Evolutionary conservation across 2,329 filamentous ascomycete genomes (phyloP).

Genomic region (Fusarium nygamai): DNA sequence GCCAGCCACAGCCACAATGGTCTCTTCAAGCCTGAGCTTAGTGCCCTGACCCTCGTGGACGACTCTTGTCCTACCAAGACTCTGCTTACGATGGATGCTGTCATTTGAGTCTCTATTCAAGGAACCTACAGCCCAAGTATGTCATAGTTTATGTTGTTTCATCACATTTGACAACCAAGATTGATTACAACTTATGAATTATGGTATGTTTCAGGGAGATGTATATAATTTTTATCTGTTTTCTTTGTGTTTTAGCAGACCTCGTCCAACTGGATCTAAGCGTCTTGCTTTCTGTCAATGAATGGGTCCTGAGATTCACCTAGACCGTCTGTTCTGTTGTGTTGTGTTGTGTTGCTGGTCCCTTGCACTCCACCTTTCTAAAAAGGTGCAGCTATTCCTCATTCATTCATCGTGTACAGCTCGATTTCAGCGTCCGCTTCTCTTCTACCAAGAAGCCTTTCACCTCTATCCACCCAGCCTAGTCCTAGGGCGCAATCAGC

Average conservation of each 20-base stretch:
- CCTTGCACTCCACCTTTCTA: conserved; percentile 16
- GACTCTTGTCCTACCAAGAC: neutral
- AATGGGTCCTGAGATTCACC: conserved; percentile 8
- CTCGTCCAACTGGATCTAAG: conserved; percentile 17
- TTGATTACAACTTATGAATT: conserved; percentile 2
- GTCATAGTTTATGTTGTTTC: neutral
- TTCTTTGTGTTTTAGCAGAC: conserved; percentile 6
- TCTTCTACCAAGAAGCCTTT: conserved; percentile 18
- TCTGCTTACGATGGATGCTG: conserved; percentile 8
- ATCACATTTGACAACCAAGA: neutral
- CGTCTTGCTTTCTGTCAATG: conserved; percentile 12
- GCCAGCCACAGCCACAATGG: conserved; percentile 6
- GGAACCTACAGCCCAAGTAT: neutral
- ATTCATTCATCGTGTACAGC: conserved; percentile 25
- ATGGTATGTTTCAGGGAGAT: neutral
- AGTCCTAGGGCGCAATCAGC: conserved; percentile 26
- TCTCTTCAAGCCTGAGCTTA: neutral
- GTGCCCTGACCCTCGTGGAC: neutral
- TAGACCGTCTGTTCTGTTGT: neutral
- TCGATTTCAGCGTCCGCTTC: conserved; percentile 19
- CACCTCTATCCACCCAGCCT: conserved; percentile 25
- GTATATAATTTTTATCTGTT: conserved; percentile 2
- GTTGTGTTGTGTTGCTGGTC: conserved; percentile 3
- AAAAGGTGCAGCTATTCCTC: conserved; percentile 27
- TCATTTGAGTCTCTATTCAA: neutral